Percentiles rank a stretch among this genome's conserved stretches.
phyloP scores from a whole-genome alignment of 768 basidiomycete species.

The Trametes sanguinea region DNA sequence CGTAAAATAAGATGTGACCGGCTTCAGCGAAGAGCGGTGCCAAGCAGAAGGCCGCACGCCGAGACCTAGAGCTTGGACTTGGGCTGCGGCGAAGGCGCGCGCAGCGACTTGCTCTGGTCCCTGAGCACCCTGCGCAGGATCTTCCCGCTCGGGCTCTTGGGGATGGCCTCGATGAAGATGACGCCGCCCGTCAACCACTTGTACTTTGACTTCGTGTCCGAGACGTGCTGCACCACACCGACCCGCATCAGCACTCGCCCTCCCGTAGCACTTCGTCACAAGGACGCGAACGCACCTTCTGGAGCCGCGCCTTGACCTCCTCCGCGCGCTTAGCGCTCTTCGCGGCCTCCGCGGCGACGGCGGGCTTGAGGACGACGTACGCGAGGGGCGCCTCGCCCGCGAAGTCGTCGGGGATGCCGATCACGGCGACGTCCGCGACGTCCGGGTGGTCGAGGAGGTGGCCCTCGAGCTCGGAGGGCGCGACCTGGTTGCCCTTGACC shows the following conservation, averaged over 20 bases:
- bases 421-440: slow-evolving; percentile 41
- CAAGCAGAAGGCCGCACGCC: no score
- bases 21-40: no score
- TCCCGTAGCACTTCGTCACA: neutral
- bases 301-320: slow-evolving; percentile 45
- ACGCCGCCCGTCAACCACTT: slow-evolving; percentile 40
- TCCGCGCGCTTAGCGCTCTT: slow-evolving; percentile 35
- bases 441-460: slow-evolving; percentile 41
- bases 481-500: slow-evolving; percentile 63
- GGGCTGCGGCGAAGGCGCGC: neutral
- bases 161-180: slow-evolving; percentile 38
- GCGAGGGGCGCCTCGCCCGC: slow-evolving; percentile 74
- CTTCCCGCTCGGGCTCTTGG: slow-evolving; percentile 33
- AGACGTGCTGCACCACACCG: slow-evolving; percentile 24
- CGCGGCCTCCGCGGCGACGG: slow-evolving; percentile 39
- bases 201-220: slow-evolving; percentile 31
- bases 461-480: slow-evolving; percentile 38
- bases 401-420: slow-evolving; percentile 68
- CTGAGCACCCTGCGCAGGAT: slow-evolving; percentile 27
- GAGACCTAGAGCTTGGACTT: slow-evolving; percentile 2
- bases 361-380: slow-evolving; percentile 56
- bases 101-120: slow-evolving; percentile 14
- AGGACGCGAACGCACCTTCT: slow-evolving; percentile 48
- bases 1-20: no score
- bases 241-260: neutral